Base-by-base conservation (phyloP, 768 basidiomycete genomes). In the Hypsizygus marmoreus region DNA sequence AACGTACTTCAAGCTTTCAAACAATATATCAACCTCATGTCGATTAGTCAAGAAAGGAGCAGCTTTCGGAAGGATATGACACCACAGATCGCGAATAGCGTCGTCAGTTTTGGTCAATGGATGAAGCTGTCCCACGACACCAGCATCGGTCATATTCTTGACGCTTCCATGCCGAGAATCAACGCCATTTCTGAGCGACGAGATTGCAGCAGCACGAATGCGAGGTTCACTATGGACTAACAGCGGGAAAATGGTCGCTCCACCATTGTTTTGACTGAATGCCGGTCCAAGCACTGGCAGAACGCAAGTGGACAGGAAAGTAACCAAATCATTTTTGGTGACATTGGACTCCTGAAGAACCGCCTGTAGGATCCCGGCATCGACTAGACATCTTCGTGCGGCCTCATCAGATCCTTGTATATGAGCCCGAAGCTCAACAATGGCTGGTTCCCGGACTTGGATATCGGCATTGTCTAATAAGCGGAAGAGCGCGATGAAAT, bases 121-220 rank as follows among this genome's bases (percentile, higher is more conserved):
- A 42, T 52, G 40, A 13, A 57, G 56, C 14, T 48, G 32, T 23
- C 45, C 43, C 17, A 57, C 37, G 23, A 49, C 38, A 16, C 46
- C 40, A 20, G 47, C 30, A 19, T 40, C 44, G 11, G 47, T 50
- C 19, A 57, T 45, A n/a, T 55, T 55, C 26, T 50, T 25, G 28
- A 55, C 12, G 37, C 47, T 50, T 34, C 56, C 56, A 29, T 57
- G 42, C 31, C 43, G 56, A 26, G 56, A 57, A 34, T 57, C 53
- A 23, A 57, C 44, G 7, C 34, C 56, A 34, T 50, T 52, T 34
- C 41, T 54, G 0, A 57, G 36, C 12, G 56, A 45, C 20, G 25
- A 35, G 14, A 37, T 41, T 4, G 56, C 47, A 11, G 53, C 45
- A n/a, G 40, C 42, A 26, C 56, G 53, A 19, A 57, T 49, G 12